Evolutionary conservation across 1,139 yeast species (phyloP).

Genomic region (Trichomonascaceae sp.): DNA sequence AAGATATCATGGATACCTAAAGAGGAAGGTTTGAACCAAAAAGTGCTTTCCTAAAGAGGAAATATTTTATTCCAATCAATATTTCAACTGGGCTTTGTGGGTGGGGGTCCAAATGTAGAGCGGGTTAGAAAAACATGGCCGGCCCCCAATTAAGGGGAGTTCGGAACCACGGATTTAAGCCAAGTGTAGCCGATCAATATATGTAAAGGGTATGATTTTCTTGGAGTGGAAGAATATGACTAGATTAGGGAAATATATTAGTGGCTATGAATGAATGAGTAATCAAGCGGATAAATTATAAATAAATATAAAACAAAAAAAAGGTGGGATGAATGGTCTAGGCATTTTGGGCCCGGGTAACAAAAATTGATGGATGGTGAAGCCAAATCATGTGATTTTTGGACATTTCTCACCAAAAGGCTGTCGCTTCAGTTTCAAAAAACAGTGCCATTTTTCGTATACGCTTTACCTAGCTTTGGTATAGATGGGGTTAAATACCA

Average conservation of each 20-base stretch:
- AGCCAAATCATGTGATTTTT: not conserved
- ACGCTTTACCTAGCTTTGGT: not conserved
- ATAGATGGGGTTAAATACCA: not conserved
- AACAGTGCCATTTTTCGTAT: too few species aligned
- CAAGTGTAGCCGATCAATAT: too few species aligned
- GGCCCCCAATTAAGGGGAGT: not conserved
- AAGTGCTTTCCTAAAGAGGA: not conserved
- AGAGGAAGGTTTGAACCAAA: not conserved
- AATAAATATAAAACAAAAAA: too few species aligned
- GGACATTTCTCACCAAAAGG: too few species aligned
- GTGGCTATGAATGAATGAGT: too few species aligned
- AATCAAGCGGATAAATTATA: too few species aligned
- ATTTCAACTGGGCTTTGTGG: not conserved
- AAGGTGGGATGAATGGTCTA: not conserved
- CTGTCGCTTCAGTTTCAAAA: too few species aligned
- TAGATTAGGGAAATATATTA: not conserved
- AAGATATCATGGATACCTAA: not conserved
- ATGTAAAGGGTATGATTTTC: too few species aligned
- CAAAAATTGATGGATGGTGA: not conserved
- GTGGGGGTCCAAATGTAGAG: not conserved
- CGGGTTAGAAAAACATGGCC: not conserved
- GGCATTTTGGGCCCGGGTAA: not conserved
- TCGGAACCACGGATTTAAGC: not conserved
- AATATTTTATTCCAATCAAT: not conserved
- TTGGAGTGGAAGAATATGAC: too few species aligned